Percentiles rank a stretch among this genome's conserved stretches.
Conservation (phyloP, 257 asterid species). For the Solanum piurae region DNA sequence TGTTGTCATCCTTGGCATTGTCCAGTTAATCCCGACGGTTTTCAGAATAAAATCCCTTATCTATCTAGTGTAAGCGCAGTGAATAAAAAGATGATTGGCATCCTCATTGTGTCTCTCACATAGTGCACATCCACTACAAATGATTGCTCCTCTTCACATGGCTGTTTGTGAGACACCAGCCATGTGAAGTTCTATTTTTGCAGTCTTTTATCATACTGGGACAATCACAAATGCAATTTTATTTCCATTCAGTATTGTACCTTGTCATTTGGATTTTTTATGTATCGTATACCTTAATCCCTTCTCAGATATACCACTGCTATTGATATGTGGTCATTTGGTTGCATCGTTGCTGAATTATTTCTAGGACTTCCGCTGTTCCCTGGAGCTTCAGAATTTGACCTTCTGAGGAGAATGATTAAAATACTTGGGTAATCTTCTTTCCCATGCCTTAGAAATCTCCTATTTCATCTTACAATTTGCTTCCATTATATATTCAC, state of each 20-base stretch:
- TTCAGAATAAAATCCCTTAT: background rate
- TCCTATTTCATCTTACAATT: background rate
- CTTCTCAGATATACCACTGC: slow-evolving; percentile 77
- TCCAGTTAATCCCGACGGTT: background rate
- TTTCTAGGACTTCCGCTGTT: slow-evolving; percentile 92
- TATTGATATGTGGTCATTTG: slow-evolving; percentile 99
- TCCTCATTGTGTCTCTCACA: background rate
- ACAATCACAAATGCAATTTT: background rate
- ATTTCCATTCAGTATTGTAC: background rate
- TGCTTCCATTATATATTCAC: background rate
- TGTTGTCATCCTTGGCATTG: background rate
- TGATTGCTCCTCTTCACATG: background rate
- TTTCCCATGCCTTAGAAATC: background rate
- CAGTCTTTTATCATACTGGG: background rate
- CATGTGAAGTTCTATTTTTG: background rate
- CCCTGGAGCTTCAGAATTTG: slow-evolving; percentile 99
- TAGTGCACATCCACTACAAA: background rate
- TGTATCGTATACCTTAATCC: slow-evolving; percentile 41
- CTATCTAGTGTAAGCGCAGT: background rate
- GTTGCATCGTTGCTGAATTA: slow-evolving; percentile 96
- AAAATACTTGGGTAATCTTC: slow-evolving; percentile 75
- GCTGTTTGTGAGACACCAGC: background rate
- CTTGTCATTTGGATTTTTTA: background rate
- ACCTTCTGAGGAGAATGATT: slow-evolving; percentile 91
- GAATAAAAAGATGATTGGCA: background rate